Evolutionary conservation across 345 rosid species (phyloP).

Genomic region (Eucalyptus polybractea): DNA sequence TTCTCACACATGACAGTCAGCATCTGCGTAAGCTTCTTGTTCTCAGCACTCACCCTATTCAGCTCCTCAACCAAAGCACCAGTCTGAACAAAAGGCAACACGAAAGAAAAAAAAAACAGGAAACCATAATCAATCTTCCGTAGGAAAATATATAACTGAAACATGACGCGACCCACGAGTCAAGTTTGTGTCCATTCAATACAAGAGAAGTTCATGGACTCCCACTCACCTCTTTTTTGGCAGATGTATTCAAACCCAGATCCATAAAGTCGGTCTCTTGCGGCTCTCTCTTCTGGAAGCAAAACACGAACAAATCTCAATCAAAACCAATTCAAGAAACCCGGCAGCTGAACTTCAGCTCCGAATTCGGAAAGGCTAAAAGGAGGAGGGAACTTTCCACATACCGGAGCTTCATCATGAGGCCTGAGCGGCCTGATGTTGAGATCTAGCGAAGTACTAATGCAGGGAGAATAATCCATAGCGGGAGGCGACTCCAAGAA

Average conservation of each 20-base stretch:
- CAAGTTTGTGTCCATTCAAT: neutral
- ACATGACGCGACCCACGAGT: neutral
- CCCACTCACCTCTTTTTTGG: slow-evolving; percentile 26
- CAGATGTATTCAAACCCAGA: slow-evolving; percentile 9
- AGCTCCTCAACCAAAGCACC: slow-evolving; percentile 64
- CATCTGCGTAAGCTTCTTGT: slow-evolving; percentile 82
- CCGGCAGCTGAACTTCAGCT: neutral
- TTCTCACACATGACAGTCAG: slow-evolving; percentile 61
- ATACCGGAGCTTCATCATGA: slow-evolving; percentile 4
- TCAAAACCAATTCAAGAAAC: neutral
- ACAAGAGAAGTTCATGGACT: neutral
- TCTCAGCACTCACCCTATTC: slow-evolving; percentile 67
- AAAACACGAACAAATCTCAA: neutral
- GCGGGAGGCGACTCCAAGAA: neutral
- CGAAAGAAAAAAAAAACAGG: neutral
- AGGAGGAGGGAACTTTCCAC: neutral
- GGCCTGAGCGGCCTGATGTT: slow-evolving; percentile 20
- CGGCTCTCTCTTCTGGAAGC: slow-evolving; percentile 14
- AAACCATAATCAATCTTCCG: neutral
- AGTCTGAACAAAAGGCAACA: slow-evolving; percentile 3
- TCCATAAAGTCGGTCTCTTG: slow-evolving; percentile 7
- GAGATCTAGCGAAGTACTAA: slow-evolving; percentile 54
- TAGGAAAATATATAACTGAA: neutral
- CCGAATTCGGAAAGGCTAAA: neutral
- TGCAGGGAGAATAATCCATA: slow-evolving; percentile 41